These are phyloP conservation scores for Cylindrotheca closterium DNA, from an alignment of 108 stramenopile species.

Conservation along the genomic window DNA sequence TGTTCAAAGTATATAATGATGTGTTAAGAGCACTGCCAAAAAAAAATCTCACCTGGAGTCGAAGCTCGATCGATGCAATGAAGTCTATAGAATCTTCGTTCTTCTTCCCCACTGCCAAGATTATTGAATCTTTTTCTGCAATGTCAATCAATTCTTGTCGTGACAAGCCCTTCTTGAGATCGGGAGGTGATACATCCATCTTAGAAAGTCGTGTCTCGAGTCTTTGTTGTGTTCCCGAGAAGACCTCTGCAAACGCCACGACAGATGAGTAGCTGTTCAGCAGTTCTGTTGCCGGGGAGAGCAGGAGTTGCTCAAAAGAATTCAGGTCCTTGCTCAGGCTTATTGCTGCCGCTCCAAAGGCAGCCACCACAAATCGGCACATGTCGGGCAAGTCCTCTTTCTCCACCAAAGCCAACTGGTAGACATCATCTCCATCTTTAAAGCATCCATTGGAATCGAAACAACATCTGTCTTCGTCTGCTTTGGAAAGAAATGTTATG, in stretches of 20 bases:
- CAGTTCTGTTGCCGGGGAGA: constrained; percentile 64
- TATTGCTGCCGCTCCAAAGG: constrained; percentile 79
- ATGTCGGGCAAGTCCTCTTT: constrained; percentile 73
- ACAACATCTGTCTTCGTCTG: constrained; percentile 15
- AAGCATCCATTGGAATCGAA: constrained; percentile 22
- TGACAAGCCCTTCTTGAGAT: constrained; percentile 20
- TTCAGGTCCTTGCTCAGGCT: constrained; percentile 53
- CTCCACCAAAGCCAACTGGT: constrained; percentile 46
- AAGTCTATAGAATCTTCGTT: constrained; percentile 43
- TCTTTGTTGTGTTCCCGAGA: constrained; percentile 63
- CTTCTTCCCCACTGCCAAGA: constrained; percentile 54
- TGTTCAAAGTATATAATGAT: background rate
- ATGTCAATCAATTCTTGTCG: constrained; percentile 18
- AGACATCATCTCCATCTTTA: constrained; percentile 23
- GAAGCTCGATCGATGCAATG: constrained; percentile 76
- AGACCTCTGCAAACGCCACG: constrained; percentile 78
- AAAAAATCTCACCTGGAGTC: constrained; percentile 43
- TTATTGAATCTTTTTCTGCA: constrained; percentile 58
- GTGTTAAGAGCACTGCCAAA: background rate
- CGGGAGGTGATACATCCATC: constrained; percentile 35
- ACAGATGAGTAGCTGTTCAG: constrained; percentile 69
- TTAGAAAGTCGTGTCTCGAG: constrained; percentile 38
- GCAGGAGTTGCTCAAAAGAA: constrained; percentile 56
- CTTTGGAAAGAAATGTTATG: constrained; percentile 23
- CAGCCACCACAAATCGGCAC: constrained; percentile 61